Evolutionary conservation across 2,329 filamentous ascomycete genomes (phyloP), one percentile per base, ranked within the genome.

Genomic region (Aureobasidium vineae): DNA sequence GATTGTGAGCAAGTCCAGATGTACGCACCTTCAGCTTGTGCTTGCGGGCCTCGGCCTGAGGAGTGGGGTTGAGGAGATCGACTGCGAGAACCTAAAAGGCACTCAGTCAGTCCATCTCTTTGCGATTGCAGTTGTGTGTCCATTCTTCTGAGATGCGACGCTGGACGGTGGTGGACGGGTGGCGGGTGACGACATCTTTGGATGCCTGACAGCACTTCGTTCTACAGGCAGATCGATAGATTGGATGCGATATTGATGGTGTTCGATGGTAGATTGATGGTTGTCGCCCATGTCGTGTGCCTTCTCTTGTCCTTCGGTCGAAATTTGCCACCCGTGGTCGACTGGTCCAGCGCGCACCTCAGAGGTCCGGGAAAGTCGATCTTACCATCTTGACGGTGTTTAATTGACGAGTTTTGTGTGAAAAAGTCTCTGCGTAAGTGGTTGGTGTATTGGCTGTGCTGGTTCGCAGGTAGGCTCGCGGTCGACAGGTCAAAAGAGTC

Each of bases 41-140:
- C 91, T 98, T 98, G 86, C 92, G 92, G 80, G 92, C 92, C 90
- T 99, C 95, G 83, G 94, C 89, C 84, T 92, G 91, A 84, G 94
- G 90, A 81, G 90, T 91, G 80, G 95, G 95, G 92, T 99, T 98
- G 84, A 99, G 90, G 79, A 99, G 93, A 88, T 99, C 95, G 87
- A 98, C 91, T 83, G 95, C 95, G 90, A 99, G 92, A 96, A 98
- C 94, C 95, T 98, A 80, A 74, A 70, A 59, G 47, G 31, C 23
- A 23, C 59, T 52, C n/a, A 28, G 60, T 47, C 50, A 56, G 63
- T 54, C 47, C 49, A 41, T 41, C 64, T 66, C 64, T 59, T 47
- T 65, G 28, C 63, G 28, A 33, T 28, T 28, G 41, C 19, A 8
- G 5, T 21, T 13, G 19, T 50, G 15, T 23, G 7, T 41, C 49